A percentile compares a stretch with the other conserved stretches of the same genome.
Conservation (phyloP, 441 rosid genomes). For the Aquilaria agallochum region DNA sequence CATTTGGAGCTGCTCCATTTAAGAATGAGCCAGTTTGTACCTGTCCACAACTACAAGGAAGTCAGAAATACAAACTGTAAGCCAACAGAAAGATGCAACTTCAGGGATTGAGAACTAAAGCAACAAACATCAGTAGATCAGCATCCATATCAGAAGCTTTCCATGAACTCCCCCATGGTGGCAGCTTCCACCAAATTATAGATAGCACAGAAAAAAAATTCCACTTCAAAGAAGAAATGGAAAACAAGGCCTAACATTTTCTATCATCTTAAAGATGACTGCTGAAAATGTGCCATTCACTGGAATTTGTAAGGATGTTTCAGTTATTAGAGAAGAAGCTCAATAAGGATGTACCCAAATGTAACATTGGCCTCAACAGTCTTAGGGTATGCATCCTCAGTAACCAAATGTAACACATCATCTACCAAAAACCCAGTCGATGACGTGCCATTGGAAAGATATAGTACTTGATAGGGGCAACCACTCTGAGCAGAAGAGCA, state of each 20-base stretch:
- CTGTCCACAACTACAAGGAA: constrained; percentile 61
- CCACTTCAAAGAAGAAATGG: too few species aligned
- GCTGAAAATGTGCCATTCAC: too few species aligned
- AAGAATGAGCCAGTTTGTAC: constrained; percentile 75
- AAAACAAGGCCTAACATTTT: too few species aligned
- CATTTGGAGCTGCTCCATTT: constrained; percentile 84
- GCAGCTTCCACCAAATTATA: too few species aligned
- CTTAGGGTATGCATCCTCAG: constrained; percentile 36
- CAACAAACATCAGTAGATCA: too few species aligned
- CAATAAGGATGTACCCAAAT: constrained; percentile 53
- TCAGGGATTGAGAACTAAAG: too few species aligned
- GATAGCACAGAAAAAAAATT: too few species aligned
- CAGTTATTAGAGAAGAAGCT: background rate
- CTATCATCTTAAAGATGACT: too few species aligned
- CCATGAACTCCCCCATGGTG: too few species aligned
- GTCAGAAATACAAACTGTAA: constrained; percentile 8
- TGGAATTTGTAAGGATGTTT: background rate
- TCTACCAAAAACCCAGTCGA: constrained; percentile 72
- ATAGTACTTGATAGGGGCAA: constrained; percentile 67
- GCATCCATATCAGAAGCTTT: too few species aligned
- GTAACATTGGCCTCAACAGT: constrained; percentile 50
- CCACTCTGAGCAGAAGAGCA: constrained; percentile 52
- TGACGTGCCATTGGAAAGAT: constrained; percentile 76
- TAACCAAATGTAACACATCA: constrained; percentile 67
- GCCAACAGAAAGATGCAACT: too few species aligned